Percentiles rank a stretch among this genome's conserved stretches.
These are phyloP conservation scores for Aspergillus sp. DNA, from an alignment of 2,329 filamentous ascomycete species.

Conservation along the genomic window DNA sequence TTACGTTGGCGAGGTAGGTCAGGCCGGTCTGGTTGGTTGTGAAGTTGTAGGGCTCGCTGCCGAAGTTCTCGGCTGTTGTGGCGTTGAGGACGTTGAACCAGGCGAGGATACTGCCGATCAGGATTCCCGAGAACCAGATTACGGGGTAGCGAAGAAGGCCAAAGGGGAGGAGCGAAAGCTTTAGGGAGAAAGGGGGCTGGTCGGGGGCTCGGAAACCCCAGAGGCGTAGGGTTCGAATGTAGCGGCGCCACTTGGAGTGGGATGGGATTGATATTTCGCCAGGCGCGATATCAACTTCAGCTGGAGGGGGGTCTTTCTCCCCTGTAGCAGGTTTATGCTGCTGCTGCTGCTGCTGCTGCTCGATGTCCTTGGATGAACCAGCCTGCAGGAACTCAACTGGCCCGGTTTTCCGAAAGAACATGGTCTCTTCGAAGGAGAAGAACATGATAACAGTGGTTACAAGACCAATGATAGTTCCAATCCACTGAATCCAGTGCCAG, in stretches of 20 bases:
- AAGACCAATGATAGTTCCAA: not conserved
- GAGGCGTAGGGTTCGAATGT: too few relatives aligned
- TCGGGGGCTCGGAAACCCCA: too few relatives aligned
- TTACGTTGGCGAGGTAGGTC: not conserved
- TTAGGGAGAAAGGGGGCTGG: not conserved
- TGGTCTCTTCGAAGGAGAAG: slow-evolving; percentile 7
- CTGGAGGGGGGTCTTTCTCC: not conserved
- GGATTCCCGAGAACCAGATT: not conserved
- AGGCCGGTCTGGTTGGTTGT: not conserved
- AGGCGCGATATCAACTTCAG: not conserved
- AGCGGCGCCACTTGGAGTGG: too few relatives aligned
- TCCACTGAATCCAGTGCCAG: slow-evolving; percentile 5
- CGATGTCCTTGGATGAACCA: not conserved
- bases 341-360: not conserved
- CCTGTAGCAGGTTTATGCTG: too few relatives aligned
- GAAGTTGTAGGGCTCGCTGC: slow-evolving; percentile 2
- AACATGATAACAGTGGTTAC: not conserved
- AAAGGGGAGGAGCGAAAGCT: not conserved
- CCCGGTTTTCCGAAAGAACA: not conserved
- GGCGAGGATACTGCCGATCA: not conserved
- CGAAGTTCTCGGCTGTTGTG: not conserved
- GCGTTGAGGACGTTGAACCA: slow-evolving; percentile 2
- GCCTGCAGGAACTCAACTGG: not conserved
- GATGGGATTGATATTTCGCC: too few relatives aligned
- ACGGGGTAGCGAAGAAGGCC: not conserved